These are phyloP conservation scores for Protea cynaroides DNA, from an alignment of 164 flowering plant species.

Conservation along the genomic window DNA sequence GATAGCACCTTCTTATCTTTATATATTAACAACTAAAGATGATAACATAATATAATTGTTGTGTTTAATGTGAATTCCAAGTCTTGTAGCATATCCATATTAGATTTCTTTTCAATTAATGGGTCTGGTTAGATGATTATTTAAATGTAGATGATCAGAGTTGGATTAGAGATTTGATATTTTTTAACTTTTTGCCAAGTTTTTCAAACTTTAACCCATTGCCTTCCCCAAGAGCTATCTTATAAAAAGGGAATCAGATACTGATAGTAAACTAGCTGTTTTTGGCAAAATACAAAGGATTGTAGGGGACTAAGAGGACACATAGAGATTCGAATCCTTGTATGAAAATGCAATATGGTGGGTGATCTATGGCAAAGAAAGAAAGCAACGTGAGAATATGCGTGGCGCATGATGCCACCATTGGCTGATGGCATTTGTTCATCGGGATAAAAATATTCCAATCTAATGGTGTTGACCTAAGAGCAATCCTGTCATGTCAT, in stretches of 20 bases:
- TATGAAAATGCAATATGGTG: slow-evolving; percentile 26
- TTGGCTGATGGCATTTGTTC: no score
- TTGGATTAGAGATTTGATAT: neutral
- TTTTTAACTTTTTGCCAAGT: neutral
- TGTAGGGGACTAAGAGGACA: neutral
- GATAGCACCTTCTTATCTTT: neutral
- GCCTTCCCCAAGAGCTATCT: neutral
- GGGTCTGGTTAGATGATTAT: neutral
- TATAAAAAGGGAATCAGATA: neutral
- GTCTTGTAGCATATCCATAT: neutral
- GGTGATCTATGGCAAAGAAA: slow-evolving; percentile 5
- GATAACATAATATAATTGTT: neutral
- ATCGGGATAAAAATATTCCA: no score
- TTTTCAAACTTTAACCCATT: neutral
- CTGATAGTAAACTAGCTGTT: neutral
- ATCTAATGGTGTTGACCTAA: no score
- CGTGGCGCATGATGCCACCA: no score
- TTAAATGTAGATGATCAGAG: neutral
- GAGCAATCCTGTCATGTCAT: no score
- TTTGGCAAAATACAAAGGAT: neutral
- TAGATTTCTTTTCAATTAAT: neutral
- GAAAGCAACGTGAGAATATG: slow-evolving; percentile 16
- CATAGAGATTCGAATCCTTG: slow-evolving; percentile 15
- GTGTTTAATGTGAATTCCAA: neutral
- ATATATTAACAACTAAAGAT: no score